A percentile compares a stretch with the other conserved stretches of the same genome.
Evolutionary conservation across 2,329 filamentous ascomycete genomes (phyloP).

Genomic region (Colletotrichum eremochloae): DNA sequence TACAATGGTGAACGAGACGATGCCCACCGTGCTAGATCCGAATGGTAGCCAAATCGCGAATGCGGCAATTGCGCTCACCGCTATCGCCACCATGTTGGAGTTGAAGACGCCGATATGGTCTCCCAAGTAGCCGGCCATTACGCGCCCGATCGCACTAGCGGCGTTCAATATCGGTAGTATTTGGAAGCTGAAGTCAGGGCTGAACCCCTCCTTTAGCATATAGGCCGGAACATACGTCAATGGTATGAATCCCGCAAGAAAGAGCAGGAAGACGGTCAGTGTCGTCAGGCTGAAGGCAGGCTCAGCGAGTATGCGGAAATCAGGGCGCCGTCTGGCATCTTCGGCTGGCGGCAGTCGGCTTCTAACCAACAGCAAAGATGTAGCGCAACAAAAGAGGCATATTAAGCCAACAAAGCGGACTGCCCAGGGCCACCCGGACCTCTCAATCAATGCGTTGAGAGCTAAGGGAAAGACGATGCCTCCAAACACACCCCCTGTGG

Average conservation of each 20-base stretch:
- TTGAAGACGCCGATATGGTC: conserved; percentile 90
- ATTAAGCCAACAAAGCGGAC: conserved; percentile 64
- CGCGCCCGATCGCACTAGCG: conserved; percentile 82
- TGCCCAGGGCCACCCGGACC: conserved; percentile 54
- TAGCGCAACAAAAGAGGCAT: conserved; percentile 59
- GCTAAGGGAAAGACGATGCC: conserved; percentile 75
- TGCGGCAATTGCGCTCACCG: conserved; percentile 71
- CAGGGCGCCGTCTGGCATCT: conserved; percentile 70
- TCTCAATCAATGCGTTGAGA: conserved; percentile 51
- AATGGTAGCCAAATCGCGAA: conserved; percentile 84
- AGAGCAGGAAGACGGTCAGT: conserved; percentile 77
- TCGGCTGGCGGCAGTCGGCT: conserved; percentile 72
- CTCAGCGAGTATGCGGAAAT: conserved; percentile 74
- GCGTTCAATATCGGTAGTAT: conserved; percentile 87
- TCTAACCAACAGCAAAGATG: conserved; percentile 59
- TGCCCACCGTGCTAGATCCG: conserved; percentile 66
- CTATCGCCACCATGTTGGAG: conserved; percentile 78
- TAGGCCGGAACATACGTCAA: conserved; percentile 74
- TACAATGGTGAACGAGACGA: conserved; percentile 79
- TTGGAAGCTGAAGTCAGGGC: conserved; percentile 76
- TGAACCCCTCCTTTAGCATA: conserved; percentile 78
- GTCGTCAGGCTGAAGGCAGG: conserved; percentile 74
- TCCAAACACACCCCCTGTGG: conserved; percentile 79
- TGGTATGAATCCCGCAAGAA: conserved; percentile 49
- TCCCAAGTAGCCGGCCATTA: conserved; percentile 81